These are phyloP conservation scores for Penicillium canariense DNA, from an alignment of 495 filamentous ascomycete genomes.

Conservation along the genomic window DNA sequence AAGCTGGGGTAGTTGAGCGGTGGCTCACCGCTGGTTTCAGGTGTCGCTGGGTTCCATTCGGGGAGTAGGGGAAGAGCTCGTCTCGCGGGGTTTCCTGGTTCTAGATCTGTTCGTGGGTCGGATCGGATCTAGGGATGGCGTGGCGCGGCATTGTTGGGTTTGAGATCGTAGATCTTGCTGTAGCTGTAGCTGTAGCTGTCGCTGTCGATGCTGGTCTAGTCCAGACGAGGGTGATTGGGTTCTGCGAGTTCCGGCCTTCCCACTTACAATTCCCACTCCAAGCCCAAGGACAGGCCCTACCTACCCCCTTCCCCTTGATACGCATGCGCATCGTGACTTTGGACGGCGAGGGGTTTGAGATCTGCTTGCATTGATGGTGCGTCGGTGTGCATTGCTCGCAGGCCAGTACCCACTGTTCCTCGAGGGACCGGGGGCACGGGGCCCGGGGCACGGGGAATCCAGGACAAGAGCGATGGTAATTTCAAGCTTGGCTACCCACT, in stretches of 20 bases:
- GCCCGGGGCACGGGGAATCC: neutral
- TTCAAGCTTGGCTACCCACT: neutral
- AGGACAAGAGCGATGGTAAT: no score
- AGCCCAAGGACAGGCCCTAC: no score
- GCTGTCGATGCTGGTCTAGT: no score
- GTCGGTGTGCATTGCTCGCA: neutral
- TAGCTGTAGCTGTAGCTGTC: neutral
- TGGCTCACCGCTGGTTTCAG: conserved; percentile 14
- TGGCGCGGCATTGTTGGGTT: neutral
- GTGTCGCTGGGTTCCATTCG: no score
- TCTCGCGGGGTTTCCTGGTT: neutral
- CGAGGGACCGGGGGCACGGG: conserved; percentile 2
- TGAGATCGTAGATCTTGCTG: neutral
- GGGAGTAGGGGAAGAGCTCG: no score
- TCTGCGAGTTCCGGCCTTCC: no score
- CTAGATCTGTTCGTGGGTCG: no score
- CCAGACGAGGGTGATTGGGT: no score
- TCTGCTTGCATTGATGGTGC: conserved; percentile 3
- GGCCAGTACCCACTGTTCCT: conserved; percentile 16
- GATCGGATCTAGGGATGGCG: conserved; percentile 3
- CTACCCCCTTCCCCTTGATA: neutral
- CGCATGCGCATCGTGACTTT: neutral
- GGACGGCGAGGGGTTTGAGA: neutral
- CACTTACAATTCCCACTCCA: no score
- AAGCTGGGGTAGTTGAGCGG: conserved; percentile 1